A percentile compares a stretch with the other conserved stretches of the same genome.
Evolutionary conservation across 805 yeast species (phyloP).

Genomic region (Yarrowia bubula): DNA sequence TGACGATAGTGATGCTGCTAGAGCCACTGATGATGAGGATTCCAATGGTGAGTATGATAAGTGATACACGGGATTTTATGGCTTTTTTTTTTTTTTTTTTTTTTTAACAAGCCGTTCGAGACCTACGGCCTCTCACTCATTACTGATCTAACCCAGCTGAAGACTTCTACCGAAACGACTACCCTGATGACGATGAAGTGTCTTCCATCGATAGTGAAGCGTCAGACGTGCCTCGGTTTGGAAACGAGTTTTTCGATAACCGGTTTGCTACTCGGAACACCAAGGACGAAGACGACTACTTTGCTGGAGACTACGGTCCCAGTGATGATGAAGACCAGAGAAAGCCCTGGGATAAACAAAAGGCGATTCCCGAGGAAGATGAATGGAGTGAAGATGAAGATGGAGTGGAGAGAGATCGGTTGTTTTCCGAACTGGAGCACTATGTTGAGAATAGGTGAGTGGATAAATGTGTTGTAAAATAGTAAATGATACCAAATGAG

Average conservation of each 20-base stretch:
- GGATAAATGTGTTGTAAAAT: neutral
- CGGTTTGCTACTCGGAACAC: neutral
- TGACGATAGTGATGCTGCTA: slow-evolving; percentile 35
- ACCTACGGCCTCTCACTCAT: too few species aligned
- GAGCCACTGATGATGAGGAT: slow-evolving; percentile 42
- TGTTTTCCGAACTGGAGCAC: slow-evolving; percentile 16
- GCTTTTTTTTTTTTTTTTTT: too few species aligned
- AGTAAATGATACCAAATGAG: too few species aligned
- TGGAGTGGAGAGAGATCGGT: slow-evolving; percentile 31
- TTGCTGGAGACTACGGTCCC: slow-evolving; percentile 12
- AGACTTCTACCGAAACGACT: slow-evolving; percentile 86
- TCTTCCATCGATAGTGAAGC: slow-evolving; percentile 42
- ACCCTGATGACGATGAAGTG: slow-evolving; percentile 86
- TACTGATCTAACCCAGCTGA: slow-evolving; percentile 53
- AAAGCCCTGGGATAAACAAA: slow-evolving; percentile 14
- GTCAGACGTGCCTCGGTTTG: slow-evolving; percentile 33
- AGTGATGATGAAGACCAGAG: slow-evolving; percentile 11
- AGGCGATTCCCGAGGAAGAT: slow-evolving; percentile 18
- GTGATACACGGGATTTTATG: neutral
- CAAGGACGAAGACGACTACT: neutral
- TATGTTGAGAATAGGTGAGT: slow-evolving; percentile 13
- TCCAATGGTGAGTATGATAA: slow-evolving; percentile 36
- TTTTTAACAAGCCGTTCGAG: too few species aligned
- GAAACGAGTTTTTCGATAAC: slow-evolving; percentile 18
- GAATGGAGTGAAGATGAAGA: slow-evolving; percentile 38